Conservation (phyloP, 2,329 filamentous ascomycete genomes). For the Ascochyta pisi region DNA sequence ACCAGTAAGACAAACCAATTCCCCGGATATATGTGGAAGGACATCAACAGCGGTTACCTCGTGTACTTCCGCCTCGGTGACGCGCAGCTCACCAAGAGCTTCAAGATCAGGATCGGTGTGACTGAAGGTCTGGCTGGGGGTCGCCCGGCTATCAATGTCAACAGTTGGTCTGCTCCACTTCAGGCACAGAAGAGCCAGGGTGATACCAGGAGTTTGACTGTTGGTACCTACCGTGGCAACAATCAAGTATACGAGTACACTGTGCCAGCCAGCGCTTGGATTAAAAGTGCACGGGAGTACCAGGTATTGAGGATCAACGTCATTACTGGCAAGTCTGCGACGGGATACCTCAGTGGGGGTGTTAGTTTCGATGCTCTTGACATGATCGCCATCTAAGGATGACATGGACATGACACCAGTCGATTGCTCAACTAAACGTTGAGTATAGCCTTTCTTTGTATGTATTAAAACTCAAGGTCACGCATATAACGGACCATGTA, state of each 20-base stretch:
- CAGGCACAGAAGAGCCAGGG: slow-evolving; percentile 27
- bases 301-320: slow-evolving; percentile 29
- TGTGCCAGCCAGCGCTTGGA: slow-evolving; percentile 32
- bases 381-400: slow-evolving; percentile 14
- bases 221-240: slow-evolving; percentile 34
- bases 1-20: slow-evolving; percentile 31
- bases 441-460: too few species aligned
- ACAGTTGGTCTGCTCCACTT: slow-evolving; percentile 24
- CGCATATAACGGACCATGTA: not conserved
- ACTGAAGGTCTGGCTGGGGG: slow-evolving; percentile 30
- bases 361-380: slow-evolving; percentile 32
- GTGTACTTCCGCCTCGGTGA: slow-evolving; percentile 49
- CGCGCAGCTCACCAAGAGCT: slow-evolving; percentile 28
- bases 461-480: not conserved
- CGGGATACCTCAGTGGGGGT: slow-evolving; percentile 30
- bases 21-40: slow-evolving; percentile 54
- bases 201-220: slow-evolving; percentile 28
- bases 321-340: slow-evolving; percentile 29
- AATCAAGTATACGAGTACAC: slow-evolving; percentile 33
- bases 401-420: too few species aligned
- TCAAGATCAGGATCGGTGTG: slow-evolving; percentile 32
- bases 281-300: slow-evolving; percentile 25
- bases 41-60: slow-evolving; percentile 52
- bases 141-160: slow-evolving; percentile 25
- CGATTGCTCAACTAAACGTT: too few species aligned